Conservation (phyloP, 768 basidiomycete species). For the Tephrocybe sp. region DNA sequence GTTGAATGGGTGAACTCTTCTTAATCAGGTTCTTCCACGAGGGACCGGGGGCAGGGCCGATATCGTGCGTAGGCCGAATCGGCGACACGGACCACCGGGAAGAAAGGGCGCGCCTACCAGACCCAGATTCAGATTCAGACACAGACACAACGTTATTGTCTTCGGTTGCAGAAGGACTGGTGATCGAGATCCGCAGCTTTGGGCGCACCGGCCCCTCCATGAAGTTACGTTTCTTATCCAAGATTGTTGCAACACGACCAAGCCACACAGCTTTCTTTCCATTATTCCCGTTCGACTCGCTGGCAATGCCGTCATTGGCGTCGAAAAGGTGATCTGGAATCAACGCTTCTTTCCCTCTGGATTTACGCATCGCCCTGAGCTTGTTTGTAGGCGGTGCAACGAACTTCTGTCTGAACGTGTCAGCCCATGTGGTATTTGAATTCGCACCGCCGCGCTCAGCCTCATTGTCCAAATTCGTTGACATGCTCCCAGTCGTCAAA, state of each 20-base stretch:
- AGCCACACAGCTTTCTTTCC: slow-evolving; percentile 25
- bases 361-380: slow-evolving; percentile 42
- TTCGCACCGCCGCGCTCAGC: slow-evolving; percentile 15
- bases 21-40: slow-evolving; percentile 33
- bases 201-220: slow-evolving; percentile 23
- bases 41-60: too few species aligned
- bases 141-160: slow-evolving; percentile 22
- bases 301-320: slow-evolving; percentile 6
- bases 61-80: slow-evolving; percentile 17
- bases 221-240: slow-evolving; percentile 18
- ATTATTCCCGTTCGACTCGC: slow-evolving; percentile 1
- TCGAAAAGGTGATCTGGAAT: slow-evolving; percentile 25
- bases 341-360: slow-evolving; percentile 29
- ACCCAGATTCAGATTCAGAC: too few species aligned
- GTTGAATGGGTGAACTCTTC: slow-evolving; percentile 19
- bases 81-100: slow-evolving; percentile 39
- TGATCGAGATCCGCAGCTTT: slow-evolving; percentile 41
- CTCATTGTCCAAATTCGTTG: slow-evolving; percentile 21
- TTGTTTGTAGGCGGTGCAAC: slow-evolving; percentile 30
- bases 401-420: slow-evolving; percentile 14
- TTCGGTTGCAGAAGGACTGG: slow-evolving; percentile 28
- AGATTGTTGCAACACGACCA: slow-evolving; percentile 21
- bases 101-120: slow-evolving; percentile 12
- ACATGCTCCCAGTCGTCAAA: slow-evolving; percentile 41
- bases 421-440: slow-evolving; percentile 1